Conservation (phyloP, 2,329 filamentous ascomycete genomes). For the Tolypocladium amazonense region DNA sequence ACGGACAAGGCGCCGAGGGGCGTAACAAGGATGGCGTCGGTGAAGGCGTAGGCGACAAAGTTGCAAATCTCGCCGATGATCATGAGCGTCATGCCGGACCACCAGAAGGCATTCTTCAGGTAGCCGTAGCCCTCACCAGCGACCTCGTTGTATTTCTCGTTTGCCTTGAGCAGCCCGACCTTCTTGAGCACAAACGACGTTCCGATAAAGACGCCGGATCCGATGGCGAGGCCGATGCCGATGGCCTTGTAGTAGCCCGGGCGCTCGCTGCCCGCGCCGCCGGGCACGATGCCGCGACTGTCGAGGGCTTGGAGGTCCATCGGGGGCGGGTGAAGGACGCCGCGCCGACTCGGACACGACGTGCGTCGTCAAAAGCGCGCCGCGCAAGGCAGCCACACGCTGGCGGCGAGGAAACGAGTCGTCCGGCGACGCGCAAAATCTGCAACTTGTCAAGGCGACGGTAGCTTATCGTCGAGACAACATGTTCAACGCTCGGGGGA, state of each 20-base stretch:
- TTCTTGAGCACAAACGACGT: slow-evolving; percentile 95
- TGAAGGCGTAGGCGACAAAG: slow-evolving; percentile 93
- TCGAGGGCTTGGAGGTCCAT: not conserved
- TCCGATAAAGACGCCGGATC: slow-evolving; percentile 87
- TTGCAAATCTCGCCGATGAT: slow-evolving; percentile 95
- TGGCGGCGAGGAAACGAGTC: not conserved
- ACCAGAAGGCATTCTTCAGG: slow-evolving; percentile 92
- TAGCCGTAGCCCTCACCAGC: slow-evolving; percentile 96
- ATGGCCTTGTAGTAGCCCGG: slow-evolving; percentile 66
- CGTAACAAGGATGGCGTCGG: slow-evolving; percentile 90
- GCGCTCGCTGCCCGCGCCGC: slow-evolving; percentile 15
- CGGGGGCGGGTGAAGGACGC: not conserved
- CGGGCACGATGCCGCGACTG: not conserved
- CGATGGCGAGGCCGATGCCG: slow-evolving; percentile 75
- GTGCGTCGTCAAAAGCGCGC: not conserved
- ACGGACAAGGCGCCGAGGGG: slow-evolving; percentile 85
- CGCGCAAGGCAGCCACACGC: not conserved
- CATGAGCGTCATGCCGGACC: slow-evolving; percentile 93
- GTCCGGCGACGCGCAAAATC: not conserved
- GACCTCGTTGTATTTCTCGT: slow-evolving; percentile 91
- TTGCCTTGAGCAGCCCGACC: slow-evolving; percentile 78
- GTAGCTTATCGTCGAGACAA: not conserved
- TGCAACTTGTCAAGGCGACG: not conserved
- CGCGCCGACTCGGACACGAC: not conserved
- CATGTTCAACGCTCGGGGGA: not conserved